Base-by-base conservation (phyloP, 2,329 filamentous ascomycete genomes). In the Pleoardoris graminearum region DNA sequence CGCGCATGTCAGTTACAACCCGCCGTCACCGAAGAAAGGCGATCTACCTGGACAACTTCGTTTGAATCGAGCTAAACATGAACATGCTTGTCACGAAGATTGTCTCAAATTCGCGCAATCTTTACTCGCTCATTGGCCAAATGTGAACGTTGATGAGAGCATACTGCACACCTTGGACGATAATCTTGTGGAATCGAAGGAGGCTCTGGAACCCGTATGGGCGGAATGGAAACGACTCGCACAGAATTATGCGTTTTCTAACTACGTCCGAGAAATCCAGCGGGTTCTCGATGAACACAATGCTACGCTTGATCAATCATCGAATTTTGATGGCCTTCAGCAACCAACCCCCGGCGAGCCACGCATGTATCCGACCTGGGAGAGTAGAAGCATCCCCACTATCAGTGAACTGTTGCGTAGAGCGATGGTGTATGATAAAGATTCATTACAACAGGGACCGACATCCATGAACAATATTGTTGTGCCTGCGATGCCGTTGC, bases 221-320 rank as follows among this genome's bases (percentile, higher is more conserved):
- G 73, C 73, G 0, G 77, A 82, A 45, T 85, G 81, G 81, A 55
- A 66, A 4, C 74, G 77, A 0, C 59, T 82, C 0, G 76, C 72
- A n/a, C 70, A 76, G 4, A 85, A 85, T 38, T 54, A 72, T 8
- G 71, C 80, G 23, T 69, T 84, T 0, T 75, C 71, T 0, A 36
- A 63, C 0, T 78, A 83, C 56, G 53, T 84, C 0, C 49, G 69
- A 8, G 37, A 72, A 22, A 75, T 81, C 0, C 80, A 84, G 47
- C 5, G 39, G 0, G 57, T 80, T 7, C 53, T 62, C n/a, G 29
- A 50, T 32, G 25, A 21, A 32, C 50, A 49, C 16, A 19, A 8
- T 8, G 23, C 11, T 23, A n/a, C 33, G 16, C 17, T 36, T 16
- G 37, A 42, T 7, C 7, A n/a, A n/a, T n/a, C n/a, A n/a, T n/a